These are phyloP conservation scores for Lentinus brumalis DNA, from an alignment of 768 basidiomycete genomes.

Conservation along the genomic window DNA sequence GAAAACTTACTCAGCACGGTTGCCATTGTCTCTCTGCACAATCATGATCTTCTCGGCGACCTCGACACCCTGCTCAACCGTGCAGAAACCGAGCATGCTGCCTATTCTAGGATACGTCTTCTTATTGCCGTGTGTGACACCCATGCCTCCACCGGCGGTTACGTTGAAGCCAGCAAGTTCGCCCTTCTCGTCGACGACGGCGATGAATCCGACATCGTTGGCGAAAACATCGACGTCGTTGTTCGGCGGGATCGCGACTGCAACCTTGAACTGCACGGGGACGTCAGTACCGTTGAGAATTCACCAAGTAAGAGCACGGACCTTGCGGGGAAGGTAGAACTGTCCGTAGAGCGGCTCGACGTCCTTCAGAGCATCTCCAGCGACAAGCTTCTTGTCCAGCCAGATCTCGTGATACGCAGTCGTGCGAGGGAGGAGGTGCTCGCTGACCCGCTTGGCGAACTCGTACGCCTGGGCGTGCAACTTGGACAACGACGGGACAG, in stretches of 20 bases:
- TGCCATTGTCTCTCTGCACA: slow-evolving; percentile 93
- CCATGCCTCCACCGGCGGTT: slow-evolving; percentile 95
- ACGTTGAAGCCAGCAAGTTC: slow-evolving; percentile 93
- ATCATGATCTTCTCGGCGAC: slow-evolving; percentile 95
- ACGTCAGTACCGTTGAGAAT: slow-evolving; percentile 6
- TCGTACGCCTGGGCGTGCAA: slow-evolving; percentile 82
- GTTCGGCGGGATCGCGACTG: slow-evolving; percentile 92
- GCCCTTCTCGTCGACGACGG: slow-evolving; percentile 76
- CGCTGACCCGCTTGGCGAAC: slow-evolving; percentile 83
- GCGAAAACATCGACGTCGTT: slow-evolving; percentile 97
- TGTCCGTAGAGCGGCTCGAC: slow-evolving; percentile 97
- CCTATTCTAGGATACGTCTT: slow-evolving; percentile 95
- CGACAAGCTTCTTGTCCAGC: slow-evolving; percentile 96
- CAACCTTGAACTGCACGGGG: slow-evolving; percentile 84
- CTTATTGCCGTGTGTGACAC: slow-evolving; percentile 98
- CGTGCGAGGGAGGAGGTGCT: slow-evolving; percentile 85
- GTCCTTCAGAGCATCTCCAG: slow-evolving; percentile 91
- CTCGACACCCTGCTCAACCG: slow-evolving; percentile 77
- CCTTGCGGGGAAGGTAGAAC: slow-evolving; percentile 95
- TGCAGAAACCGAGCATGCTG: slow-evolving; percentile 91
- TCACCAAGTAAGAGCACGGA: slow-evolving; percentile 33
- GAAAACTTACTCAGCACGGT: slow-evolving; percentile 80
- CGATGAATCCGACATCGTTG: slow-evolving; percentile 96
- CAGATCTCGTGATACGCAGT: slow-evolving; percentile 98
- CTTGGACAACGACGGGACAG: slow-evolving; percentile 87